These are phyloP conservation scores for Ophiostoma perfectum DNA, from an alignment of 2,329 filamentous ascomycete genomes.

Conservation along the genomic window DNA sequence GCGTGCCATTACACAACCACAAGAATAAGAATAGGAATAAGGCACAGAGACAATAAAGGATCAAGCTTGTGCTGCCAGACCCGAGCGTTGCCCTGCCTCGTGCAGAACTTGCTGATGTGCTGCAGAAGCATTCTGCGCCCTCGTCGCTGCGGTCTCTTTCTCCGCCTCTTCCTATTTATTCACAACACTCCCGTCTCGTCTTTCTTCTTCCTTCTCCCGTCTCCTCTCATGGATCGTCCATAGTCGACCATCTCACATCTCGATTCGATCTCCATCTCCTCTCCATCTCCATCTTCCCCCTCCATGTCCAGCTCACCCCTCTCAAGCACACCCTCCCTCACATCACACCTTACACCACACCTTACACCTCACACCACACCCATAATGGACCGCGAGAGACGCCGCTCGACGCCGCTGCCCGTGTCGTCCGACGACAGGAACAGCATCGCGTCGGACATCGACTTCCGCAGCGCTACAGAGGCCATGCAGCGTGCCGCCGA, in stretches of 20 bases:
- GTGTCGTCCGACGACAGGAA: constrained; percentile 15
- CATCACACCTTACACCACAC: no score
- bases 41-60: neutral
- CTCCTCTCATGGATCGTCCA: constrained; percentile 14
- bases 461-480: constrained; percentile 30
- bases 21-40: neutral
- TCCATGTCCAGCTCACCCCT: neutral
- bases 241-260: neutral
- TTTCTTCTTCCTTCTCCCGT: constrained; percentile 5
- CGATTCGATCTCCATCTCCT: neutral
- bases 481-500: constrained; percentile 33
- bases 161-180: constrained; percentile 1
- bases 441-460: constrained; percentile 23
- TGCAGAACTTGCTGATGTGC: constrained; percentile 9
- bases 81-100: neutral
- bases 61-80: neutral
- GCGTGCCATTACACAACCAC: neutral
- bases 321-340: no score
- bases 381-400: constrained; percentile 21
- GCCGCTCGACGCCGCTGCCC: constrained; percentile 22
- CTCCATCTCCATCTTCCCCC: neutral
- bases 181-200: constrained; percentile 15
- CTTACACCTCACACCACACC: no score
- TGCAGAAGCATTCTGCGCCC: neutral
- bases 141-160: neutral